Percentiles rank a stretch among this genome's conserved stretches.
These are phyloP conservation scores for Escallonia herrerae DNA, from an alignment of 129 eudicot genomes.

Conservation along the genomic window DNA sequence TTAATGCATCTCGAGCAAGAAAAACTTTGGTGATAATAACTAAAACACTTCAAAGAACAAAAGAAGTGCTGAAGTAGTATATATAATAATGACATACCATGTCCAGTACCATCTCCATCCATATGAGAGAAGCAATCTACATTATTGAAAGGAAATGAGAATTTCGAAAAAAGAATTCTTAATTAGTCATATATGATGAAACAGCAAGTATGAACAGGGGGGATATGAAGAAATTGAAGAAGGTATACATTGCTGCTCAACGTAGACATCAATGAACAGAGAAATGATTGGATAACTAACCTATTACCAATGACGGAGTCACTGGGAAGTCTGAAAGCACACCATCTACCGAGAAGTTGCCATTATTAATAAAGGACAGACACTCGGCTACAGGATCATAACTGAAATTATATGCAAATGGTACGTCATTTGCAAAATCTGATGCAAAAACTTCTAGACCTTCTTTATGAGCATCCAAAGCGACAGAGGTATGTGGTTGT, in stretches of 20 bases:
- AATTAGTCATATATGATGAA: too few relatives aligned
- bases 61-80: too few relatives aligned
- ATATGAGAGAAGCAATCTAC: background rate
- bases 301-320: conserved; percentile 25
- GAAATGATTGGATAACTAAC: conserved; percentile 4
- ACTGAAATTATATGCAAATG: conserved; percentile 15
- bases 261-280: too few relatives aligned
- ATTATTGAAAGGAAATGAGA: background rate
- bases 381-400: conserved; percentile 29
- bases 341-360: conserved; percentile 32
- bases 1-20: too few relatives aligned
- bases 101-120: background rate
- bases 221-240: too few relatives aligned
- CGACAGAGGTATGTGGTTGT: conserved; percentile 18
- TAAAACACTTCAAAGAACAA: too few relatives aligned
- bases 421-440: conserved; percentile 21
- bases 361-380: conserved; percentile 19
- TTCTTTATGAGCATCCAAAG: conserved; percentile 26
- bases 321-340: conserved; percentile 29
- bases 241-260: too few relatives aligned
- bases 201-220: too few relatives aligned
- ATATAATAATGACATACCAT: too few relatives aligned
- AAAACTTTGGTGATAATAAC: too few relatives aligned
- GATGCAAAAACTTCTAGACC: conserved; percentile 33
- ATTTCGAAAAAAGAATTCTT: too few relatives aligned